phyloP scores from a whole-genome alignment of 495 filamentous ascomycete species.

The Lepraria neglecta region DNA sequence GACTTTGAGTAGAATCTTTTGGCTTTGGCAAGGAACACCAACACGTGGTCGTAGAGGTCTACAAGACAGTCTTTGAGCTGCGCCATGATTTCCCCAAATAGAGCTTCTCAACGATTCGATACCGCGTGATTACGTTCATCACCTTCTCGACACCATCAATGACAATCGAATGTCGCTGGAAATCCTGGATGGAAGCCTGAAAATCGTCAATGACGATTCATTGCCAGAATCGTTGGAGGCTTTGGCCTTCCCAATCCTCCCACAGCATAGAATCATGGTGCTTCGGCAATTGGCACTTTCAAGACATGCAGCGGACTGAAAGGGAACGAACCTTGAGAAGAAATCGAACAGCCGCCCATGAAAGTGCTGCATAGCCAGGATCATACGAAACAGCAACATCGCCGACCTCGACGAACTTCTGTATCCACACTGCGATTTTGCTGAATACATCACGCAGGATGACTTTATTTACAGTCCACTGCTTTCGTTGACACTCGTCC shows the following conservation, averaged over 20 bases:
- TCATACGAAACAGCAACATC: slow-evolving; percentile 38
- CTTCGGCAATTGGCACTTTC: too few relatives aligned
- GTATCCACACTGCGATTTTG: slow-evolving; percentile 22
- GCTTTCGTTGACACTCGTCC: background rate
- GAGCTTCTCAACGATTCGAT: background rate
- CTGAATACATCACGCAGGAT: slow-evolving; percentile 32
- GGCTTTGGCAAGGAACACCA: background rate
- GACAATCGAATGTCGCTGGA: background rate
- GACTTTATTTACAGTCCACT: background rate
- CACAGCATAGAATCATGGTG: too few relatives aligned
- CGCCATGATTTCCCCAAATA: background rate
- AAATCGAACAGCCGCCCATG: slow-evolving; percentile 43
- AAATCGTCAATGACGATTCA: too few relatives aligned
- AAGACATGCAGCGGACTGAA: background rate
- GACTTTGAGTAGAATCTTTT: background rate
- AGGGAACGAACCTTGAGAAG: slow-evolving; percentile 30
- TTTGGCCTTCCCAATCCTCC: too few relatives aligned
- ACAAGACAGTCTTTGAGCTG: background rate
- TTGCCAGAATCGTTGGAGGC: too few relatives aligned
- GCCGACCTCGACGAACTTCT: slow-evolving; percentile 27
- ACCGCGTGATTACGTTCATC: background rate
- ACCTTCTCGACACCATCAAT: background rate
- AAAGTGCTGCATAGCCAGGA: slow-evolving; percentile 37
- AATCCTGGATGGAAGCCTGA: too few relatives aligned
- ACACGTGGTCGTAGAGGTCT: background rate